These are phyloP conservation scores for Cutaneotrichosporon cavernicola DNA, from an alignment of 1,284 basidiomycete genomes.

Conservation along the genomic window DNA sequence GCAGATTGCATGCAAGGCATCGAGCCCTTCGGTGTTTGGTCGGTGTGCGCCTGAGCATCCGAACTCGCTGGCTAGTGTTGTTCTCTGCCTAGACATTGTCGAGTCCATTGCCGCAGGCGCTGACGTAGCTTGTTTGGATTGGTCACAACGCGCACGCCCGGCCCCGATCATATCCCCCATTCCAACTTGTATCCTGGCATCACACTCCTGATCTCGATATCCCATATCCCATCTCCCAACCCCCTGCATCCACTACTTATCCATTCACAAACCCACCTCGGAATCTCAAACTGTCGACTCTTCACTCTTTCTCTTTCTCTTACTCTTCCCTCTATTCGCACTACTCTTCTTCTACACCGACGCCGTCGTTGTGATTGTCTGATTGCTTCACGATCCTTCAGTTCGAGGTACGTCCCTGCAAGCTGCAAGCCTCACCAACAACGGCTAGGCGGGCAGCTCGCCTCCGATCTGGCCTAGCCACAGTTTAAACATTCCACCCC, in stretches of 20 bases:
- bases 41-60: no score
- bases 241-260: not conserved
- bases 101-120: not conserved
- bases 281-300: not conserved
- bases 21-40: no score
- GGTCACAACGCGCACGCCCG: slow-evolving; percentile 3
- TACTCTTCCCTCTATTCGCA: not conserved
- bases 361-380: not conserved
- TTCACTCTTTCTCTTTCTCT: not conserved
- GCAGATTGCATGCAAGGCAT: not conserved
- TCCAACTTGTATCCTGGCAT: not conserved
- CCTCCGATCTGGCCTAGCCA: not conserved
- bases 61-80: not conserved
- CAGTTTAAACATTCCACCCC: not conserved
- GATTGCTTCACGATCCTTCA: not conserved
- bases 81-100: not conserved
- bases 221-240: not conserved
- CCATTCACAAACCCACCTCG: not conserved
- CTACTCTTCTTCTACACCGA: not conserved
- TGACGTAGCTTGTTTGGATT: slow-evolving; percentile 12
- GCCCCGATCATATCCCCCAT: slow-evolving; percentile 4
- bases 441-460: not conserved
- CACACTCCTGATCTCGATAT: not conserved
- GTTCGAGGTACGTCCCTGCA: not conserved
- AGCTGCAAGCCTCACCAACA: not conserved